Conservation (phyloP, 257 asterid species). For the Solanum lycopersicoides region DNA sequence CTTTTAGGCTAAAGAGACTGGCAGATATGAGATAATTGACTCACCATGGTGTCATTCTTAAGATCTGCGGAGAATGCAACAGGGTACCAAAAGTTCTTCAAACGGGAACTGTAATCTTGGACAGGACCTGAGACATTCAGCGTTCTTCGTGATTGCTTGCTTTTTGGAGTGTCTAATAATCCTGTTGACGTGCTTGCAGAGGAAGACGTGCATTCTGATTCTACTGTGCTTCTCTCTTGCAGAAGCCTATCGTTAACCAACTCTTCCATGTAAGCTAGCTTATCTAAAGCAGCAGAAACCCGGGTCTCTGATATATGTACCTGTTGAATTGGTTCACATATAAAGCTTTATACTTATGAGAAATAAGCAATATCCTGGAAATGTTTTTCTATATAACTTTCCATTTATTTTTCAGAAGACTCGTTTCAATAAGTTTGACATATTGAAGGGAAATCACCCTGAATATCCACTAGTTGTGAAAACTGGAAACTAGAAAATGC, state of each 20-base stretch:
- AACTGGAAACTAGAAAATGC: not conserved
- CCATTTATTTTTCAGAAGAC: not conserved
- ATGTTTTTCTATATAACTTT: not conserved
- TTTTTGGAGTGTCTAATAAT: constrained; percentile 17
- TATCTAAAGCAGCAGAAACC: constrained; percentile 80
- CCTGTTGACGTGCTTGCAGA: constrained; percentile 47
- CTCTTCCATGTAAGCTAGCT: constrained; percentile 85
- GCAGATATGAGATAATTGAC: not conserved
- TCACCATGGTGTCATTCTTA: constrained; percentile 84
- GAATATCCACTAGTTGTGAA: not conserved
- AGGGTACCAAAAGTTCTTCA: constrained; percentile 95
- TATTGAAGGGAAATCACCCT: not conserved
- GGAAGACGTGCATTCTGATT: constrained; percentile 22
- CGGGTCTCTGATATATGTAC: constrained; percentile 91
- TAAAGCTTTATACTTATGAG: not conserved
- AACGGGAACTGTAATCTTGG: constrained; percentile 40
- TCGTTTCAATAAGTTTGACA: not conserved
- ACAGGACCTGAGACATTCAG: constrained; percentile 88
- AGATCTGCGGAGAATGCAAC: constrained; percentile 82
- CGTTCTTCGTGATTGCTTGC: constrained; percentile 27
- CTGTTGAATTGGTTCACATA: constrained; percentile 13
- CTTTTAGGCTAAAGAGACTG: not conserved
- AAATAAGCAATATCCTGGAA: not conserved
- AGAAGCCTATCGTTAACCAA: constrained; percentile 66
- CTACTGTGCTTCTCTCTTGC: constrained; percentile 45